A percentile compares a stretch with the other conserved stretches of the same genome.
These are phyloP conservation scores for Crinitomyces ghanaensis DNA, from an alignment of 805 yeast genomes.

Conservation along the genomic window DNA sequence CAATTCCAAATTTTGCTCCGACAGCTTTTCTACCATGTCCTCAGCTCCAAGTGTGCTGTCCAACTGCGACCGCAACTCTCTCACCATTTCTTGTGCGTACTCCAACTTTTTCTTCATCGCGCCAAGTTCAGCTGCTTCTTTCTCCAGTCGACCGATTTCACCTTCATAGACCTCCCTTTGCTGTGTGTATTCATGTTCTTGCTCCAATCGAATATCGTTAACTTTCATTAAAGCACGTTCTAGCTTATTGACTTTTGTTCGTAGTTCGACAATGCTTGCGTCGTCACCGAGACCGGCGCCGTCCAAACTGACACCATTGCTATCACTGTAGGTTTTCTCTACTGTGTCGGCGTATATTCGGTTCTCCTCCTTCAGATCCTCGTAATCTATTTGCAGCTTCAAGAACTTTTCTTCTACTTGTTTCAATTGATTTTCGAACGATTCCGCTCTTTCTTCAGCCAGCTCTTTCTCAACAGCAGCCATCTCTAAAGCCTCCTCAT, in stretches of 20 bases:
- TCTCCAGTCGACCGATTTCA: constrained; percentile 12
- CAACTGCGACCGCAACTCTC: constrained; percentile 20
- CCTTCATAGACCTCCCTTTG: constrained; percentile 13
- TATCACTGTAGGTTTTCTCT: not conserved
- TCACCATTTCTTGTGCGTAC: constrained; percentile 14
- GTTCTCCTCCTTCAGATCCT: constrained; percentile 20
- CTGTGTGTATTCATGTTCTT: constrained; percentile 14
- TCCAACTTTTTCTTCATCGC: constrained; percentile 8
- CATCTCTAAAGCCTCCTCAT: constrained; percentile 23
- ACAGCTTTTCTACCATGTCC: constrained; percentile 27
- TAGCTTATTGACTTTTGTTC: constrained; percentile 21
- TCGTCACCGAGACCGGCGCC: constrained; percentile 2
- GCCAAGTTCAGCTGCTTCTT: constrained; percentile 10
- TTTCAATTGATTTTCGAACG: constrained; percentile 18
- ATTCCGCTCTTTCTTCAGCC: constrained; percentile 25
- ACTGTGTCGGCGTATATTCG: constrained; percentile 6
- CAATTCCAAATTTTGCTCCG: constrained; percentile 30
- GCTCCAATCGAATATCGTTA: constrained; percentile 17
- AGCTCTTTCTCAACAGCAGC: constrained; percentile 27
- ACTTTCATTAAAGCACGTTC: constrained; percentile 34
- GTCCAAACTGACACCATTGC: not conserved
- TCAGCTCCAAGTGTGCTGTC: constrained; percentile 27
- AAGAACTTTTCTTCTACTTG: constrained; percentile 13
- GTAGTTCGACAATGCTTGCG: not conserved
- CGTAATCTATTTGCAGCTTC: constrained; percentile 19